Evolutionary conservation across 768 basidiomycete genomes (phyloP), one percentile per base, ranked within the genome.

Genomic region (Tylopilus intermedius): DNA sequence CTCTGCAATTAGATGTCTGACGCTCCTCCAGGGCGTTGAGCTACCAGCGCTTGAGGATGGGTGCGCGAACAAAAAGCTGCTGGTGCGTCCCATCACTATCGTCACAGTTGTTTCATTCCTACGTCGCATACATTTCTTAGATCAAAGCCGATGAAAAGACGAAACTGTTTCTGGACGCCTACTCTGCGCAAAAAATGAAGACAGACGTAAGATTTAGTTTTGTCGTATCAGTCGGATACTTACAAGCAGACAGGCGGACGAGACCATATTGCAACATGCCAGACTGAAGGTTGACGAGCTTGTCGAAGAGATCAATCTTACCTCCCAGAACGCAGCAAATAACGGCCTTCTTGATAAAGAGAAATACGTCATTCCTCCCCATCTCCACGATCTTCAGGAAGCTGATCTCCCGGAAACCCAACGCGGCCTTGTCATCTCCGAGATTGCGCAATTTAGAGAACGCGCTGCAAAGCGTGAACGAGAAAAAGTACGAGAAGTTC

Each of bases 141-240:
- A 84, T 97, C 56, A 97, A 95, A 74, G 93, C 91, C 52, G 96
- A 99, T 68, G 93, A 96, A 72, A 96, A 96, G 73, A 96, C 93
- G 0, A 84, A 84, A 47, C 76, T 81, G 8, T 90, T 94, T 61
- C 70, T 98, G 55, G 93, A 97, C 59, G 86, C 88, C 32, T 96
- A 91, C 67, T 78, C 83, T 47, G 76, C 84, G 15, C 83, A 87
- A 61, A 81, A 88, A 58, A 89, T 90, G 76, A 70, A 79, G 52
- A 90, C 86, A 7, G 89, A 91, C 67, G 94, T 94, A 63, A 68
- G 88, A 74, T 39, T 22, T 9, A 10, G 29, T 22, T 41, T 41
- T 38, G 35, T 35, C 21, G 5, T 40, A 15, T 29, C 42, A 14
- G 51, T 15, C 13, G 7, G 24, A 11, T 30, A 22, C 39, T 49